Conservation (phyloP, 2,329 filamentous ascomycete species). For the Diaporthe vaccinii region DNA sequence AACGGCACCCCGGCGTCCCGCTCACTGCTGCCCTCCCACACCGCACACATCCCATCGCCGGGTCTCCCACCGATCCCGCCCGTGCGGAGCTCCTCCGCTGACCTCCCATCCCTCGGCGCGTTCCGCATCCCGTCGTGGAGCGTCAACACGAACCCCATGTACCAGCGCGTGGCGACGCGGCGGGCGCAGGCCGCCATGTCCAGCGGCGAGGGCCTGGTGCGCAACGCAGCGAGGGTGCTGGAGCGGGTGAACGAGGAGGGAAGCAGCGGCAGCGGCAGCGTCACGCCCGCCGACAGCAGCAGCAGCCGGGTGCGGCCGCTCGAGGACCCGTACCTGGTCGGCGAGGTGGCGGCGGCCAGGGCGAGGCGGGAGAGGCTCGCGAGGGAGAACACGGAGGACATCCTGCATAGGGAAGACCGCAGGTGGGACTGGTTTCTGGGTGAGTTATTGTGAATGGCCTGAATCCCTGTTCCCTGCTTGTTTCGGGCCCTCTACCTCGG, state of each 20-base stretch:
- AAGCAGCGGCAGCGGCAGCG: constrained; percentile 39
- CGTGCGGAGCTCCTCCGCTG: constrained; percentile 47
- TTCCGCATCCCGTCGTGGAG: constrained; percentile 74
- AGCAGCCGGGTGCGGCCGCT: constrained; percentile 60
- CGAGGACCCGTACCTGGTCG: constrained; percentile 77
- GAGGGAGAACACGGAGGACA: constrained; percentile 67
- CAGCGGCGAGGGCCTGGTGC: constrained; percentile 49
- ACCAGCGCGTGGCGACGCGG: constrained; percentile 74
- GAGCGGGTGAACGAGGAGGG: constrained; percentile 55
- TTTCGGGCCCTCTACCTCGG: constrained; percentile 14
- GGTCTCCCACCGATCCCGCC: constrained; percentile 67
- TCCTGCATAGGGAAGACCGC: constrained; percentile 68
- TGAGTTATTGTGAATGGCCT: constrained; percentile 51
- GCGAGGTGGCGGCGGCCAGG: constrained; percentile 72
- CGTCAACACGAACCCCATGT: constrained; percentile 67
- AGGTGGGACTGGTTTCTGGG: constrained; percentile 73
- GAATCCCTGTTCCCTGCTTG: constrained; percentile 7
- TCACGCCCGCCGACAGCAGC: constrained; percentile 41
- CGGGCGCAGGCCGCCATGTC: constrained; percentile 60
- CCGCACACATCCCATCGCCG: constrained; percentile 52
- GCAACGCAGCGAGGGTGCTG: constrained; percentile 48
- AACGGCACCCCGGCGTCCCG: constrained; percentile 39
- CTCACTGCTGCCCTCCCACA: constrained; percentile 49
- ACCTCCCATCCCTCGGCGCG: constrained; percentile 60
- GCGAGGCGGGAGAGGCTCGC: constrained; percentile 70